phyloP scores from a whole-genome alignment of 331 rosid species.

The Telfairia occidentalis region DNA sequence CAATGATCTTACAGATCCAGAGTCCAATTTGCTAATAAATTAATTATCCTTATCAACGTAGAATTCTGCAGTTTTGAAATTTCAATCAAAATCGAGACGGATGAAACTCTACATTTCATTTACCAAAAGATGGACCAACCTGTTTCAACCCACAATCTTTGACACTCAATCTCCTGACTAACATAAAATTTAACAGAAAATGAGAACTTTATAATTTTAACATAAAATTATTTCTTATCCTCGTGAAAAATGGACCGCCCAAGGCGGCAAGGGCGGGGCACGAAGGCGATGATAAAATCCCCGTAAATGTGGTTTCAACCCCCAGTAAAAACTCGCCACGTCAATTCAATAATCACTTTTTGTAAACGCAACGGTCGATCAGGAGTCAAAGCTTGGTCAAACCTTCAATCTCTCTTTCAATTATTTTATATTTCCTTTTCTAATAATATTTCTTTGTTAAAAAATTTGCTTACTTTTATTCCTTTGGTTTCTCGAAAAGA shows the following conservation, averaged over 20 bases:
- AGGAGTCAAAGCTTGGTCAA: constrained; percentile 3
- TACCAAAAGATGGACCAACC: too few species aligned
- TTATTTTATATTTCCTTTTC: neutral
- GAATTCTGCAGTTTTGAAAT: too few species aligned
- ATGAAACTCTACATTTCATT: too few species aligned
- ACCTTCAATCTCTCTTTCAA: neutral
- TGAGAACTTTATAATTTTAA: too few species aligned
- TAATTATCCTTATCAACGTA: too few species aligned
- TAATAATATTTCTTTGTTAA: neutral
- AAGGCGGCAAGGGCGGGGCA: neutral
- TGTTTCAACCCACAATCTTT: too few species aligned
- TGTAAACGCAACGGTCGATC: neutral
- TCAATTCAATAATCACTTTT: neutral
- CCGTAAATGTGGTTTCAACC: neutral
- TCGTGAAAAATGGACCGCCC: neutral
- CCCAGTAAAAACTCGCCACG: neutral
- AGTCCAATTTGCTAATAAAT: too few species aligned
- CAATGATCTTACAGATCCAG: too few species aligned
- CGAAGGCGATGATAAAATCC: neutral
- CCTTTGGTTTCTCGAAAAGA: neutral
- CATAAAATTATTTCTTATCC: neutral
- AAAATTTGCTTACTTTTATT: neutral
- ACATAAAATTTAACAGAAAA: too few species aligned
- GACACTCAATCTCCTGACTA: too few species aligned
- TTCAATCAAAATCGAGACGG: too few species aligned